phyloP scores from a whole-genome alignment of 805 yeast species.

The Sporopachydermia lactativora region DNA sequence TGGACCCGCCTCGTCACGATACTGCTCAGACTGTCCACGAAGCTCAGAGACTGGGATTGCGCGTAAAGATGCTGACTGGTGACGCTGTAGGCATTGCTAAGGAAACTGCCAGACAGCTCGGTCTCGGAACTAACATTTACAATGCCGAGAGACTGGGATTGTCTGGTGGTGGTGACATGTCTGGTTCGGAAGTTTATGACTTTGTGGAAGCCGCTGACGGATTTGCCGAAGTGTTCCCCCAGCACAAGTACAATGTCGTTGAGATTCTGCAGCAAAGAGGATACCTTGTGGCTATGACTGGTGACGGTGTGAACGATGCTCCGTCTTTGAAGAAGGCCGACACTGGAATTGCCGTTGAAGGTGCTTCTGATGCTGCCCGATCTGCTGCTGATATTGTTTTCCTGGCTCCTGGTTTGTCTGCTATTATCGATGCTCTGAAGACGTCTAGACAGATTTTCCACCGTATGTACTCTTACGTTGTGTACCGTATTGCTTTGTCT shows the following conservation, averaged over 20 bases:
- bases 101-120: conserved; percentile 97
- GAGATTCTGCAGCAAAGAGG: conserved; percentile 93
- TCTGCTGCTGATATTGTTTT: conserved; percentile 95
- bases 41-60: conserved; percentile 85
- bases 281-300: conserved; percentile 97
- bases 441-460: conserved; percentile 96
- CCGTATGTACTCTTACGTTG: conserved; percentile 97
- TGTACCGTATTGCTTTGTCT: conserved; percentile 94
- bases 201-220: conserved; percentile 97
- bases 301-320: conserved; percentile 98
- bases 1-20: conserved; percentile 98
- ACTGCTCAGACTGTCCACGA: conserved; percentile 91
- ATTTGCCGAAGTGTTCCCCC: conserved; percentile 98
- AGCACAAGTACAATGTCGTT: conserved; percentile 92
- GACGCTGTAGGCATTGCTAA: conserved; percentile 98
- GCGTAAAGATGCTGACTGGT: conserved; percentile 97
- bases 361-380: conserved; percentile 95
- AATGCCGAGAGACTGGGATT: conserved; percentile 94
- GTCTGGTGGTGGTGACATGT: conserved; percentile 86
- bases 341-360: conserved; percentile 96
- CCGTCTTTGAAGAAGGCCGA: conserved; percentile 95
- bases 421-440: conserved; percentile 88
- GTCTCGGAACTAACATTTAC: conserved; percentile 91
- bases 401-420: conserved; percentile 91
- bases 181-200: conserved; percentile 96